Percentiles rank a stretch among this genome's conserved stretches.
These are phyloP conservation scores for Hapsidospora chrysogenum DNA, from an alignment of 495 filamentous ascomycete species.

Conservation along the genomic window DNA sequence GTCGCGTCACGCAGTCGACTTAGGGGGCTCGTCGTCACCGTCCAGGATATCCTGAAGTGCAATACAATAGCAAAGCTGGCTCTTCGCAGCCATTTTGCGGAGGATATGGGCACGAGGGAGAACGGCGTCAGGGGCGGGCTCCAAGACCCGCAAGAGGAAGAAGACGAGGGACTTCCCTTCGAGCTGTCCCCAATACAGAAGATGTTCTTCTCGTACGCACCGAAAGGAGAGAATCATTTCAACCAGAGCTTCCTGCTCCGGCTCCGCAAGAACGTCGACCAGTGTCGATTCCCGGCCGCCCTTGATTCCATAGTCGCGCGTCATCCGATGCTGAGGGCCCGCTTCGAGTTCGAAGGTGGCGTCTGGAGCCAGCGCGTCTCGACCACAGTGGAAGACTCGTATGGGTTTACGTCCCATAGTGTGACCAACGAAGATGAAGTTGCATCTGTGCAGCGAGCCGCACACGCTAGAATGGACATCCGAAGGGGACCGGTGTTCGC, in stretches of 20 bases:
- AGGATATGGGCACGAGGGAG: not conserved
- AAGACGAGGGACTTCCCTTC: slow-evolving; percentile 35
- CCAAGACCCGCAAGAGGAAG: slow-evolving; percentile 1
- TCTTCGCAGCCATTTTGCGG: slow-evolving; percentile 6
- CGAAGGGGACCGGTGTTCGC: slow-evolving; percentile 13
- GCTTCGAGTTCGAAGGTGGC: slow-evolving; percentile 27
- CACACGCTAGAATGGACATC: slow-evolving; percentile 22
- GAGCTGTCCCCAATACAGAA: slow-evolving; percentile 60
- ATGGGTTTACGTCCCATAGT: slow-evolving; percentile 7
- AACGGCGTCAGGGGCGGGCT: too few species aligned
- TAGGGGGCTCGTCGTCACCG: slow-evolving; percentile 18
- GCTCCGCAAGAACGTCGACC: slow-evolving; percentile 31
- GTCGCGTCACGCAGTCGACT: slow-evolving; percentile 19
- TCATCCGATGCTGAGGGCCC: slow-evolving; percentile 55
- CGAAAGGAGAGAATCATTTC: slow-evolving; percentile 44
- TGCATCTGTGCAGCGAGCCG: slow-evolving; percentile 17
- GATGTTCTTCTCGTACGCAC: slow-evolving; percentile 38
- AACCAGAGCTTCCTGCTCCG: slow-evolving; percentile 54
- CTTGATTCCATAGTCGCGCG: slow-evolving; percentile 40
- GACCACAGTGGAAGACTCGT: not conserved
- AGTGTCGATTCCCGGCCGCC: slow-evolving; percentile 32
- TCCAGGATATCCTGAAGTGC: slow-evolving; percentile 8
- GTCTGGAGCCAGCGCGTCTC: slow-evolving; percentile 21
- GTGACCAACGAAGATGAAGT: slow-evolving; percentile 15
- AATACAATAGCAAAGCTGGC: slow-evolving; percentile 16